These are phyloP conservation scores for Physcomitrium patens DNA, from an alignment of 225 moss, liverwort and hornwort species.

Conservation along the genomic window DNA sequence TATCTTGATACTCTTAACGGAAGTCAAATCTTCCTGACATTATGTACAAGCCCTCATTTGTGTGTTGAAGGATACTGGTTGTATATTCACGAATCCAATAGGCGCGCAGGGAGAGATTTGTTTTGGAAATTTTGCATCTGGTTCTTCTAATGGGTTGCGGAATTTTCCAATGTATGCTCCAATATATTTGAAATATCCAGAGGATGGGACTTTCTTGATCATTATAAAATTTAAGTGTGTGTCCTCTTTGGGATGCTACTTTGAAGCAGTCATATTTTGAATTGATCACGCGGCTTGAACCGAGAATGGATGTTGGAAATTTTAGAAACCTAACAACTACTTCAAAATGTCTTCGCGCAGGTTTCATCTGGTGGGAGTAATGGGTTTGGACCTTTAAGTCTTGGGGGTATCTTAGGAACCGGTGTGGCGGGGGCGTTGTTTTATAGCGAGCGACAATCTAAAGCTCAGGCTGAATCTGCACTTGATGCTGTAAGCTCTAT, in stretches of 20 bases:
- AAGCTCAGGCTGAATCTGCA: constrained; percentile 38
- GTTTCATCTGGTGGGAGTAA: constrained; percentile 38
- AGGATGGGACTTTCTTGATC: background rate
- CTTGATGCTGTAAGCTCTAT: constrained; percentile 42
- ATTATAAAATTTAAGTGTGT: background rate
- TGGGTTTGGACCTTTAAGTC: constrained; percentile 43
- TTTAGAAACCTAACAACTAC: background rate
- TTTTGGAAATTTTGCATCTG: background rate
- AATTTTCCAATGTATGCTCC: too few species aligned
- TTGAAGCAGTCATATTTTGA: background rate
- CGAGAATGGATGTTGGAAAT: background rate
- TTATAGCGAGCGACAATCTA: constrained; percentile 53
- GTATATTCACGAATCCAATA: too few species aligned
- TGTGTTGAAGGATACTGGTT: too few species aligned
- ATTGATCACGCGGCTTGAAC: constrained; percentile 6
- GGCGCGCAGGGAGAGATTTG: too few species aligned
- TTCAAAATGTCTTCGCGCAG: constrained; percentile 32
- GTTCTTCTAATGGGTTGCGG: background rate
- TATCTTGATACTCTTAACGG: too few species aligned
- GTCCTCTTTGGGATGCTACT: background rate
- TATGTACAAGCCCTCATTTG: too few species aligned
- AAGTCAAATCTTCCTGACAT: too few species aligned
- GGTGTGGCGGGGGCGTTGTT: constrained; percentile 45
- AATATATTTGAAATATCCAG: background rate
- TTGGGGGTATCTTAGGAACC: constrained; percentile 49